Evolutionary conservation across 768 basidiomycete genomes (phyloP).

Genomic region (Candolleomyces efflorescens): DNA sequence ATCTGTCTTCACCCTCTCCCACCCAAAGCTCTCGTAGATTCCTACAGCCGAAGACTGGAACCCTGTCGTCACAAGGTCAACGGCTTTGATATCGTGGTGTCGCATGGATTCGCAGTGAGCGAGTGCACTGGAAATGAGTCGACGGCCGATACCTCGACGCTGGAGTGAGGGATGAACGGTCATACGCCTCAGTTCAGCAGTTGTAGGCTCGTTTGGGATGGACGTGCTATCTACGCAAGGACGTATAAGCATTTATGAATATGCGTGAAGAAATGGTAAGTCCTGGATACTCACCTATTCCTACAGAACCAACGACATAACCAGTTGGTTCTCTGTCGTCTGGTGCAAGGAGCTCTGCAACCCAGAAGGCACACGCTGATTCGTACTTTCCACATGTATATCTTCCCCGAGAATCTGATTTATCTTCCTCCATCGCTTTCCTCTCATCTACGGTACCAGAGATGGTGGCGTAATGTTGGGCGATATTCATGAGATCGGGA

Average conservation of each 20-base stretch:
- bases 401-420: not conserved
- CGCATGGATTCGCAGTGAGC: no score
- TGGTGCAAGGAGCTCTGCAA: not conserved
- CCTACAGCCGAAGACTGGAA: constrained; percentile 12
- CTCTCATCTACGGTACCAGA: not conserved
- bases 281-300: not conserved
- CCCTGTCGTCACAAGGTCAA: constrained; percentile 12
- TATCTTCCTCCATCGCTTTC: not conserved
- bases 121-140: constrained; percentile 8
- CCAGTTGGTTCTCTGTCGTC: not conserved
- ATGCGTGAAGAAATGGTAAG: not conserved
- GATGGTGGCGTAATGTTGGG: not conserved
- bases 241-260: no score
- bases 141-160: constrained; percentile 12
- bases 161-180: constrained; percentile 12
- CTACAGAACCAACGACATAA: not conserved
- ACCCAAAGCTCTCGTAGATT: constrained; percentile 18
- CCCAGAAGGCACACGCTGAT: not conserved
- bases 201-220: not conserved
- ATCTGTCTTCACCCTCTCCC: constrained; percentile 2
- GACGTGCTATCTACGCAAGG: not conserved
- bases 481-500: not conserved
- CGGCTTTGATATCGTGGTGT: constrained; percentile 4
- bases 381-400: no score
- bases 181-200: constrained; percentile 15